Percentiles rank a stretch among this genome's conserved stretches.
phyloP scores from a whole-genome alignment of 306 rosid species.

The Castanopsis chinensis region DNA sequence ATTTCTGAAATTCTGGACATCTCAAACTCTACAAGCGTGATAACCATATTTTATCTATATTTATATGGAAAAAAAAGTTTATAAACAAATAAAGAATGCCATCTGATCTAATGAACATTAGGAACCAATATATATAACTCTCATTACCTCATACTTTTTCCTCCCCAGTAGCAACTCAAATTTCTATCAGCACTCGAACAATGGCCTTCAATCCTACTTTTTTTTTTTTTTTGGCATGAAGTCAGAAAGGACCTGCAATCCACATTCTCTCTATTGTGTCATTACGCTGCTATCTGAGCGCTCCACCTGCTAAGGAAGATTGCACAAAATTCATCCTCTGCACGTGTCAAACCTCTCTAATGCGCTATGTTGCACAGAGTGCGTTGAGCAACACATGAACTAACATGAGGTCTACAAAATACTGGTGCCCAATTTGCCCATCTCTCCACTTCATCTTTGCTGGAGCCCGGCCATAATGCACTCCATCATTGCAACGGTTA shows the following conservation, averaged over 20 bases:
- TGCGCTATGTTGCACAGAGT: constrained; percentile 42
- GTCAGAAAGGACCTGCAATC: not conserved
- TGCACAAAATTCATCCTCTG: not conserved
- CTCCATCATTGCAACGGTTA: constrained; percentile 83
- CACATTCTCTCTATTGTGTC: not conserved
- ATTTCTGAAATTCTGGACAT: constrained; percentile 1
- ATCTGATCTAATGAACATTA: constrained; percentile 8
- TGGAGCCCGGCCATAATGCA: constrained; percentile 88
- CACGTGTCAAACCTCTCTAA: not conserved
- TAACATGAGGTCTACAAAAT: constrained; percentile 86
- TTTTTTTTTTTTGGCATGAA: not conserved
- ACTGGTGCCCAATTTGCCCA: constrained; percentile 82
- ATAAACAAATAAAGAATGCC: constrained; percentile 54
- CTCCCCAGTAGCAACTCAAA: constrained; percentile 13
- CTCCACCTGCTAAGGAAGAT: not conserved
- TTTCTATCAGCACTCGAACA: not conserved
- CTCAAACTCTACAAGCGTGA: constrained; percentile 27
- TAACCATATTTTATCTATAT: constrained; percentile 20
- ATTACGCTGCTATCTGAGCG: not conserved
- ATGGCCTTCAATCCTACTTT: not conserved
- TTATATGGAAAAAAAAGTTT: constrained; percentile 14
- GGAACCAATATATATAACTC: constrained; percentile 6
- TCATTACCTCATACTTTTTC: constrained; percentile 2
- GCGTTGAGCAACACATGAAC: constrained; percentile 82
- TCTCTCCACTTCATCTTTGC: constrained; percentile 77